Base-by-base conservation (phyloP, 1,284 basidiomycete genomes). In the Heterobasidion occidentale region DNA sequence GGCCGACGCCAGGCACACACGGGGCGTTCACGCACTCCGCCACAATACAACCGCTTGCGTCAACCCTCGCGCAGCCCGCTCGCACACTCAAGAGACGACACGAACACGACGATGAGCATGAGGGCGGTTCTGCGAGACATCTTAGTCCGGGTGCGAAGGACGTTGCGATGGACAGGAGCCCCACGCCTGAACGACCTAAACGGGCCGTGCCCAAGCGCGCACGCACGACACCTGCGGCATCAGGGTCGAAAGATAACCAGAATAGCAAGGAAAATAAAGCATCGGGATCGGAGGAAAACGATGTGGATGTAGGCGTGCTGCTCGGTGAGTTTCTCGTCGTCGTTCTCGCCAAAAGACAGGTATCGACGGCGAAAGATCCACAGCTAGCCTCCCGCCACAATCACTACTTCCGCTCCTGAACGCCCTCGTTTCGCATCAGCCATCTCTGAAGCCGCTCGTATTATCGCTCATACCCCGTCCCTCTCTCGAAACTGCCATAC, bases 101-200 rank as follows among this genome's bases (percentile, higher is more conserved):
- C 59, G 88, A 90, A 54, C 67, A 85, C 12, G 77, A 78, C 19
- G 72, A 73, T 19, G 76, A 71, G 27, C 68, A 80, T 58, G 65
- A 59, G 71, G 73, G 57, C 17, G 53, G 52, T n/a, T 44, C 51
- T 7, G 46, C 46, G 20, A 50, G 60, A 60, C 27, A 27, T 27
- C 65, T 62, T 19, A 51, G 50, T 38, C 50, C 27, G n/a, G 69
- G 58, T 14, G 36, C 68, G 46, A 70, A 77, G 54, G 87, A 90
- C 62, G 79, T 85, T 58, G 77, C 81, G 17, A 90, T 90, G 88
- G 88, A 90, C 67, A 78, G 87, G 60, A 90, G 88, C 62, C 88
- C 88, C 9, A 88, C 88, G 8, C 88, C 88, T 19, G 88, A 90
- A 68, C 77, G 86, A 50, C 80, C 79, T 20, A 87, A 83, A 68